phyloP scores from a whole-genome alignment of 306 rosid species.

The Biancaea sappan region DNA sequence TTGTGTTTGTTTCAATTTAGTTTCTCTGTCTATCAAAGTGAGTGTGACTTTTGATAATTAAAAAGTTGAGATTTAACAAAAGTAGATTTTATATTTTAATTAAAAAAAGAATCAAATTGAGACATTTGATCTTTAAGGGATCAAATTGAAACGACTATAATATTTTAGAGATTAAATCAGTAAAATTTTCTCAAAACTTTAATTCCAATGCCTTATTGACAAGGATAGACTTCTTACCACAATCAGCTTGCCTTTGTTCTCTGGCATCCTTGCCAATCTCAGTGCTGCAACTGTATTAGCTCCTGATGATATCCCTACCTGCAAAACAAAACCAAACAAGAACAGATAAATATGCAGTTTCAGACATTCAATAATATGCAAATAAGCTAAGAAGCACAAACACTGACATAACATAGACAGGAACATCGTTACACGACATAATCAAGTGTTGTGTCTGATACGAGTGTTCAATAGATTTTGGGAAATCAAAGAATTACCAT shows the following conservation, averaged over 20 bases:
- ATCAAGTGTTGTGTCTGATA: not conserved
- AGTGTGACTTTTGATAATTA: too few relatives aligned
- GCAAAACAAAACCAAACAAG: slow-evolving; percentile 24
- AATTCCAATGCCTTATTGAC: too few relatives aligned
- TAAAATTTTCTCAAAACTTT: too few relatives aligned
- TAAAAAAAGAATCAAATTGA: too few relatives aligned
- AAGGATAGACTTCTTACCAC: slow-evolving; percentile 63
- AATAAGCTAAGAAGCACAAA: not conserved
- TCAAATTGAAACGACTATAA: too few relatives aligned
- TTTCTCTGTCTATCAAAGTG: too few relatives aligned
- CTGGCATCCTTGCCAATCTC: slow-evolving; percentile 76
- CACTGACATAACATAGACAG: not conserved
- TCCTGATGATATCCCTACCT: slow-evolving; percentile 97
- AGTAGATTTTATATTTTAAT: too few relatives aligned
- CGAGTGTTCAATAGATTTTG: not conserved
- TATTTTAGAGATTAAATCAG: too few relatives aligned
- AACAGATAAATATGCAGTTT: slow-evolving; percentile 13
- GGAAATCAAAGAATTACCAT: slow-evolving; percentile 76
- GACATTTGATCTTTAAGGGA: too few relatives aligned
- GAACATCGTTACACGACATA: not conserved
- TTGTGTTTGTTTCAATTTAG: too few relatives aligned
- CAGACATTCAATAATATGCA: not conserved
- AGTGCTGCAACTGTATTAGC: slow-evolving; percentile 94
- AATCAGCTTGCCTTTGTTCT: slow-evolving; percentile 93
- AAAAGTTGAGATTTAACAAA: too few relatives aligned